Evolutionary conservation across 495 filamentous ascomycete genomes (phyloP).

Genomic region (Trichoderma erinaceum): DNA sequence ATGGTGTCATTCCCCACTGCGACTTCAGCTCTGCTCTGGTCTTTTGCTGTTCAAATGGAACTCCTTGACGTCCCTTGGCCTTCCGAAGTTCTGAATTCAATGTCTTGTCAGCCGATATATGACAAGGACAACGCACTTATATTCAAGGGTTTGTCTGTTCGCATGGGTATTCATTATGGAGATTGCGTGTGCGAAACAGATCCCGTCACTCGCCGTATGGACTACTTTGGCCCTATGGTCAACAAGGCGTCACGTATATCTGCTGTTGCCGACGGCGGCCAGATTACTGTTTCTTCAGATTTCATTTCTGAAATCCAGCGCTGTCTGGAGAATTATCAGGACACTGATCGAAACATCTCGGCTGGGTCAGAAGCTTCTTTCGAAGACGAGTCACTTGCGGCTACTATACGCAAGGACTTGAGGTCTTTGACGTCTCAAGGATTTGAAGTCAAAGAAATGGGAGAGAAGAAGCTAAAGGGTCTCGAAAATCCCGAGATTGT

Average conservation of each 20-base stretch:
- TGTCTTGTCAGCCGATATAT: slow-evolving; percentile 70
- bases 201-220: slow-evolving; percentile 95
- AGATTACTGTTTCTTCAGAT: slow-evolving; percentile 93
- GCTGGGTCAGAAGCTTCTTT: slow-evolving; percentile 61
- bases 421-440: slow-evolving; percentile 83
- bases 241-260: slow-evolving; percentile 93
- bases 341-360: slow-evolving; percentile 63
- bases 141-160: slow-evolving; percentile 85
- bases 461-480: slow-evolving; percentile 88
- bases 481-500: slow-evolving; percentile 96
- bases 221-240: slow-evolving; percentile 99
- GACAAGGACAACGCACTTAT: slow-evolving; percentile 87
- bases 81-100: slow-evolving; percentile 79
- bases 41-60: slow-evolving; percentile 83
- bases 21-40: slow-evolving; percentile 90
- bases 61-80: slow-evolving; percentile 90
- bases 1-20: slow-evolving; percentile 98
- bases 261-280: slow-evolving; percentile 89
- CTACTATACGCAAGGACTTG: slow-evolving; percentile 79
- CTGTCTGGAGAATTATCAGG: slow-evolving; percentile 75
- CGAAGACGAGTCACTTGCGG: slow-evolving; percentile 62
- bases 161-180: slow-evolving; percentile 97
- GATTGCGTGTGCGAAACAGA: slow-evolving; percentile 90
- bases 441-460: slow-evolving; percentile 94
- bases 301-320: slow-evolving; percentile 94